These are phyloP conservation scores for Corylus heterophylla DNA, from an alignment of 306 rosid genomes.

Conservation along the genomic window DNA sequence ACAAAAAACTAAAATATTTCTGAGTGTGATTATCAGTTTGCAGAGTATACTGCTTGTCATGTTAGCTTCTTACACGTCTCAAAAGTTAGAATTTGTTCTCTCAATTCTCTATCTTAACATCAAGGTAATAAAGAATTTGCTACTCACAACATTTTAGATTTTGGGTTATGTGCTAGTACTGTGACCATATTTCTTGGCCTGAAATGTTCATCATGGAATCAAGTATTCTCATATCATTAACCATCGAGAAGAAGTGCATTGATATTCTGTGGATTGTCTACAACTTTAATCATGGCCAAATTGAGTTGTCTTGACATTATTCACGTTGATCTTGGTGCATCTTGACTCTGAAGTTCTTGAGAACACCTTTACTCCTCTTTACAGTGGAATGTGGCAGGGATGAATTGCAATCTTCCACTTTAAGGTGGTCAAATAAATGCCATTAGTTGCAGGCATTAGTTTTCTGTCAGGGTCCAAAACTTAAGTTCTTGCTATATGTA, in stretches of 20 bases:
- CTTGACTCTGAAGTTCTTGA: background rate
- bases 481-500: background rate
- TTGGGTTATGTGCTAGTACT: background rate
- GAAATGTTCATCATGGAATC: background rate
- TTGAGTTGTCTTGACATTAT: background rate
- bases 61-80: background rate
- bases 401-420: background rate
- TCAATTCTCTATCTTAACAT: background rate
- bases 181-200: background rate
- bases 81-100: background rate
- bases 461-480: background rate
- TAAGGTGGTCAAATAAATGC: background rate
- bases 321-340: background rate
- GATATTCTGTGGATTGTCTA: background rate
- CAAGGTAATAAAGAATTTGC: background rate
- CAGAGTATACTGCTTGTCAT: background rate
- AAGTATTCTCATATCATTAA: background rate
- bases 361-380: background rate
- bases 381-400: background rate
- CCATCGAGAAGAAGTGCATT: background rate
- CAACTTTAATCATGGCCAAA: background rate
- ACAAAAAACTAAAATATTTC: background rate
- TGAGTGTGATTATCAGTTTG: background rate
- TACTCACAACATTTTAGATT: background rate
- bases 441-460: background rate